These are phyloP conservation scores for Rhizophora mangle DNA, from an alignment of 345 rosid genomes.

Conservation along the genomic window DNA sequence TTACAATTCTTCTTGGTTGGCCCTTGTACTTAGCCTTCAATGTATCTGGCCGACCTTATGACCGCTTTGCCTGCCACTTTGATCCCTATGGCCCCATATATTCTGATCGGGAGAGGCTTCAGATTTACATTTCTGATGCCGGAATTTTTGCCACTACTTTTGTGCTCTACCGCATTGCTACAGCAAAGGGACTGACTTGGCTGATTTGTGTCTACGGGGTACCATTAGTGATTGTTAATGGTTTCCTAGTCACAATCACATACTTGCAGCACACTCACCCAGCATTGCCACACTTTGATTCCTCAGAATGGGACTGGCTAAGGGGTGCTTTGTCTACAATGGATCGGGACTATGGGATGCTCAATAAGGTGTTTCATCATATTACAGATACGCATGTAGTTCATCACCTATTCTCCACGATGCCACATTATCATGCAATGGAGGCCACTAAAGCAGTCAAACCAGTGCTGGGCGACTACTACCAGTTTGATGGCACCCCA, in stretches of 20 bases:
- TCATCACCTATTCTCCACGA: constrained; percentile 18
- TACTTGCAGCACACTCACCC: constrained; percentile 24
- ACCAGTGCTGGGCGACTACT: constrained; percentile 19
- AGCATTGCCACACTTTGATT: constrained; percentile 15
- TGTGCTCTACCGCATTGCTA: not conserved
- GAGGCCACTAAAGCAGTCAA: constrained; percentile 19
- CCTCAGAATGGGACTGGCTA: constrained; percentile 24
- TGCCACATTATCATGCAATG: constrained; percentile 25
- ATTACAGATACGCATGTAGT: constrained; percentile 21
- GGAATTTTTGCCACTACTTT: not conserved
- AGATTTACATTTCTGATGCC: constrained; percentile 9
- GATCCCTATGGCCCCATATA: constrained; percentile 32
- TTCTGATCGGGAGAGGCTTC: constrained; percentile 11
- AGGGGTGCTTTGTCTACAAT: constrained; percentile 20
- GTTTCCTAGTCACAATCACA: constrained; percentile 8
- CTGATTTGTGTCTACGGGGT: constrained; percentile 7
- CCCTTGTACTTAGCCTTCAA: constrained; percentile 46
- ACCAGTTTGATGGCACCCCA: constrained; percentile 11
- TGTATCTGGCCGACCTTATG: constrained; percentile 42
- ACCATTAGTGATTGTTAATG: constrained; percentile 14
- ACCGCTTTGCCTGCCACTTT: constrained; percentile 46
- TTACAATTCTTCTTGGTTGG: constrained; percentile 49
- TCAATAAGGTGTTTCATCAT: constrained; percentile 19
- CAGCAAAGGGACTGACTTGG: constrained; percentile 4
- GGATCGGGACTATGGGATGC: constrained; percentile 25